Evolutionary conservation across 768 basidiomycete genomes (phyloP).

Genomic region (Tulasnella sp.): DNA sequence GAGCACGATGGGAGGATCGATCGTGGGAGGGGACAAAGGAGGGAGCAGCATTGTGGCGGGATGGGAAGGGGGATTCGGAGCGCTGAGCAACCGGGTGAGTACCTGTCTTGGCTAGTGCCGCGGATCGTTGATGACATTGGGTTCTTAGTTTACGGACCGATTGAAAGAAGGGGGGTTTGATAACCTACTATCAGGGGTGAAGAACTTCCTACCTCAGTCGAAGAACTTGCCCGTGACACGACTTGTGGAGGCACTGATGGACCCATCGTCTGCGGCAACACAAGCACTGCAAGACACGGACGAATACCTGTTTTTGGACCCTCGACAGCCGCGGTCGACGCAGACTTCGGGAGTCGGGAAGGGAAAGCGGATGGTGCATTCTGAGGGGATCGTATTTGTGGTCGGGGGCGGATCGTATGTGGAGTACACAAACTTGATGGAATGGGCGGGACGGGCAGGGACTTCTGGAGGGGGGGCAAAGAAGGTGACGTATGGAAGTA

Average conservation of each 20-base stretch:
- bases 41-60: conserved; percentile 7
- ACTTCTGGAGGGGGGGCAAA: conserved; percentile 38
- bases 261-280: conserved; percentile 84
- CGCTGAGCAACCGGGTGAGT: conserved; percentile 73
- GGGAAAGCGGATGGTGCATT: conserved; percentile 57
- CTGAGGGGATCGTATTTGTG: conserved; percentile 82
- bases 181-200: conserved; percentile 93
- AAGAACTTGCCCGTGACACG: conserved; percentile 89
- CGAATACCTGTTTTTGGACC: conserved; percentile 90
- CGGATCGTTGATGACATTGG: not conserved
- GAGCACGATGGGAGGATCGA: conserved; percentile 57
- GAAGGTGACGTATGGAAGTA: conserved; percentile 85
- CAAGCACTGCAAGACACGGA: conserved; percentile 94
- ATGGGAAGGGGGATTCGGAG: conserved; percentile 56
- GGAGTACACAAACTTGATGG: conserved; percentile 91
- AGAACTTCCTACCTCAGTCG: conserved; percentile 91
- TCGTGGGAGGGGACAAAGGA: conserved; percentile 41
- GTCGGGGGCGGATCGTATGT: conserved; percentile 97
- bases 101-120: not conserved
- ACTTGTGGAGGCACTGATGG: conserved; percentile 92
- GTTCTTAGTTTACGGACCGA: conserved; percentile 74
- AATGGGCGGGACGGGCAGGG: conserved; percentile 52
- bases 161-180: conserved; percentile 94
- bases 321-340: conserved; percentile 56
- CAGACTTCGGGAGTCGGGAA: conserved; percentile 31